Percentiles rank a stretch among this genome's conserved stretches.
These are phyloP conservation scores for Cercospora beticola DNA, from an alignment of 2,329 filamentous ascomycete species.

Conservation along the genomic window DNA sequence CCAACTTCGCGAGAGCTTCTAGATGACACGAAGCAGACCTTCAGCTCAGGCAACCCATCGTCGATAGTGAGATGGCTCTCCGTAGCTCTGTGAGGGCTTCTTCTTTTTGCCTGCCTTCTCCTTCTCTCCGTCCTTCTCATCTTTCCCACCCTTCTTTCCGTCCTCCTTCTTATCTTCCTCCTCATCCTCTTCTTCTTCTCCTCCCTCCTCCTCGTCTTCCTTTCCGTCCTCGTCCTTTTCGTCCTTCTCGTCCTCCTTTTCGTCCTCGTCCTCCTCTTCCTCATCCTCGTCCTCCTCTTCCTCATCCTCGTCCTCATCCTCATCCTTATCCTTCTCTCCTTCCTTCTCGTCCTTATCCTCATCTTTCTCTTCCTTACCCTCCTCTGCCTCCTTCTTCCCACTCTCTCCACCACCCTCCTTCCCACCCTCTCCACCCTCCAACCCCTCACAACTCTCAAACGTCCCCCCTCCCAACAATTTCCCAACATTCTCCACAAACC, in stretches of 20 bases:
- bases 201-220: background rate
- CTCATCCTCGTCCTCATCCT: background rate
- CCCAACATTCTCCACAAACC: slow-evolving; percentile 21
- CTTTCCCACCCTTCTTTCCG: background rate
- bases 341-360: too few species aligned
- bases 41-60: background rate
- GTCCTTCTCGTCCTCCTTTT: too few species aligned
- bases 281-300: background rate
- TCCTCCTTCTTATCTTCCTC: background rate
- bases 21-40: background rate
- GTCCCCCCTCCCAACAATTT: slow-evolving; percentile 24
- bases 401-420: too few species aligned
- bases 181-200: background rate
- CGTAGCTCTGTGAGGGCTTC: background rate
- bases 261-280: background rate
- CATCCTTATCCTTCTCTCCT: background rate
- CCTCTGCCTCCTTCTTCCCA: too few species aligned
- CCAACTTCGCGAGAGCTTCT: background rate
- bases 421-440: too few species aligned
- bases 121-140: background rate
- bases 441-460: slow-evolving; percentile 23
- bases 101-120: background rate
- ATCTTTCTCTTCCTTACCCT: too few species aligned
- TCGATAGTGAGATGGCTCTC: background rate
- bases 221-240: background rate